Base-by-base conservation (phyloP, 768 basidiomycete genomes). In the Podaxis carcinomalis region DNA sequence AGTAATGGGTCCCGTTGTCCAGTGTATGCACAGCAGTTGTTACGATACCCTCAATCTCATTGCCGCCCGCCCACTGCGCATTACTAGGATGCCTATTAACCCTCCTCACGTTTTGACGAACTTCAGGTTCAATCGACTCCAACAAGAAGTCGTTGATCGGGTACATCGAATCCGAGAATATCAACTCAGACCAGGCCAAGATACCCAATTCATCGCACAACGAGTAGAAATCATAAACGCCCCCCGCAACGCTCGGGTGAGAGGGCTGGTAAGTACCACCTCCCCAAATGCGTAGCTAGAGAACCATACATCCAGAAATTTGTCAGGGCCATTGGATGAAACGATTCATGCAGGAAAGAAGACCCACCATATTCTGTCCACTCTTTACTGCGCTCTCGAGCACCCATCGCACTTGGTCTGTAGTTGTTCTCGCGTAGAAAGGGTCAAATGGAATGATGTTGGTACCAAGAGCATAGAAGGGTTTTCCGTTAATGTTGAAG, bases 401-500 rank as follows among this genome's bases (percentile, higher is more conserved):
- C 21, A 85, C 71, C 84, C 83, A 85, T 36, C 80, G 70, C 5
- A 83, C 81, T 59, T 77, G 72, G 25, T 81, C 82, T 10, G 79
- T 75, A 9, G 78, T 77, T 11, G 74, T 79, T 42, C 84, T 73
- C 32, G 82, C 70, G 62, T 85, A 84, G 68, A 86, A 85, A 6
- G 81, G 80, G 68, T 86, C 84, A 63, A 83, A 85, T 1, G 85
- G 85, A 59, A 86, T 83, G 64, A 84, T 77, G 57, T 84, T 86
- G 25, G 82, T 83, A 7, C 84, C 83, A 7, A 78, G 73, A 53
- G 76, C 79, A 61, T 82, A 85, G 64, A 85, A 83, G 13, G 77
- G 76, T 66, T 78, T 78, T 9, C 84, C 84, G 55, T 86, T 85
- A 59, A 86, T 75, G 62, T 80, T 75, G 66, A 86, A 85, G 67